phyloP scores from a whole-genome alignment of 2,329 filamentous ascomycete genomes.

The Aspergillus sp. region DNA sequence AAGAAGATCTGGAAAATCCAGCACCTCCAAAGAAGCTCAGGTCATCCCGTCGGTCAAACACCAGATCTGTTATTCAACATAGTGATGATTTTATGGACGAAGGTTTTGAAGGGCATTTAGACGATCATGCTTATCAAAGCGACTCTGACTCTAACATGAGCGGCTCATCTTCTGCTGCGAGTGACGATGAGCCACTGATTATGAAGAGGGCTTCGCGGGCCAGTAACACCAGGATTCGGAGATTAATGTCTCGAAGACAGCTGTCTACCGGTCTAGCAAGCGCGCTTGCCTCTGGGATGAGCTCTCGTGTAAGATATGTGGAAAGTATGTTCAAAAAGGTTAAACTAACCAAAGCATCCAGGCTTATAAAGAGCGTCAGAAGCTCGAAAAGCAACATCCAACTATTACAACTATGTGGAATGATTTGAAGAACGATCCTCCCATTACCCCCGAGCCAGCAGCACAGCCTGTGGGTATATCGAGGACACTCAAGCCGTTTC shows the following conservation, averaged over 20 bases:
- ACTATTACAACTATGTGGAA: constrained; percentile 82
- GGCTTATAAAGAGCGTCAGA: constrained; percentile 58
- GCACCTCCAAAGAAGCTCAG: constrained; percentile 15
- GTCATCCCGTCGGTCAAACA: constrained; percentile 11
- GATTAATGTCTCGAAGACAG: constrained; percentile 2
- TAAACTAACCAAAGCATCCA: constrained; percentile 24
- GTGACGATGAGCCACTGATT: constrained; percentile 19
- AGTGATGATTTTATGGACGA: constrained; percentile 16
- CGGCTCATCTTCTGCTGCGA: constrained; percentile 11
- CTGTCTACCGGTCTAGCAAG: background rate
- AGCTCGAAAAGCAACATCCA: constrained; percentile 75
- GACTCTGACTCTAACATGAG: constrained; percentile 11
- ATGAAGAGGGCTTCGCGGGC: constrained; percentile 5
- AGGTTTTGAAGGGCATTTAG: constrained; percentile 16
- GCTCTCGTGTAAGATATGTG: constrained; percentile 30
- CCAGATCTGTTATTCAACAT: constrained; percentile 12
- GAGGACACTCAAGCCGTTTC: constrained; percentile 85
- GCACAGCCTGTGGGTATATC: constrained; percentile 75
- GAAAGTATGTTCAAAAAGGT: constrained; percentile 27
- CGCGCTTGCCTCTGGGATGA: constrained; percentile 19
- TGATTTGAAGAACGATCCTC: constrained; percentile 65
- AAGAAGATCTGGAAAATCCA: constrained; percentile 18
- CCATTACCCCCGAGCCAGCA: constrained; percentile 64
- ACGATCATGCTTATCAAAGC: constrained; percentile 18
- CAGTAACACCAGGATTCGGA: background rate